Conservation (phyloP, 2,329 filamentous ascomycete species). For the Aspergillus ochraceoroseus region DNA sequence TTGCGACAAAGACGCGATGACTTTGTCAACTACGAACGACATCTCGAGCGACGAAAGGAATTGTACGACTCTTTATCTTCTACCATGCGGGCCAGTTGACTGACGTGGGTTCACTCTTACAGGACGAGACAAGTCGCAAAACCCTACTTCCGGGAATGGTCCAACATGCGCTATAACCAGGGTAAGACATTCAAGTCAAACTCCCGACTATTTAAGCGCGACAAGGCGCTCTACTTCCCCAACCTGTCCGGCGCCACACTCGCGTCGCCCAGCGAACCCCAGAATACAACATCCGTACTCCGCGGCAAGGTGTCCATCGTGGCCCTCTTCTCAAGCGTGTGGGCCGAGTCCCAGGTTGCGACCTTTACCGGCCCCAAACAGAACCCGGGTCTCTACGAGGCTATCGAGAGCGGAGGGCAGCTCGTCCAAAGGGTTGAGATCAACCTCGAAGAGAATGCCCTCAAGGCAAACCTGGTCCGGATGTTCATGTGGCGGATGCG, state of each 20-base stretch:
- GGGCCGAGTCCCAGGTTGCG: constrained; percentile 76
- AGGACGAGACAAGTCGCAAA: constrained; percentile 72
- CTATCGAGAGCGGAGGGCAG: constrained; percentile 52
- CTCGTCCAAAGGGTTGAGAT: constrained; percentile 73
- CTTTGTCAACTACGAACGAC: constrained; percentile 79
- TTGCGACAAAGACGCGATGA: constrained; percentile 67
- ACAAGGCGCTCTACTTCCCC: constrained; percentile 84
- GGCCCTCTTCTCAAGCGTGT: constrained; percentile 72
- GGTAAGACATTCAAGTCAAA: constrained; percentile 91
- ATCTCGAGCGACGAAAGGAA: constrained; percentile 68
- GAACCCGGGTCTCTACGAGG: constrained; percentile 65
- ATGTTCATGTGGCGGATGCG: constrained; percentile 52
- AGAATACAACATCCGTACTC: constrained; percentile 72
- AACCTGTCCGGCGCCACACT: constrained; percentile 82
- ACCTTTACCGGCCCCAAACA: constrained; percentile 62
- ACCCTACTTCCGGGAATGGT: constrained; percentile 95
- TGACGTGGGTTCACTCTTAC: too few relatives aligned
- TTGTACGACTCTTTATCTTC: constrained; percentile 53
- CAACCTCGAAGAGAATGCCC: constrained; percentile 76
- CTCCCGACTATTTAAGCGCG: constrained; percentile 73
- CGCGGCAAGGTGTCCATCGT: constrained; percentile 71
- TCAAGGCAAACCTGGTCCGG: constrained; percentile 57
- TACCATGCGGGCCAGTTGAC: too few relatives aligned
- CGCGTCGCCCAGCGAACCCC: constrained; percentile 50
- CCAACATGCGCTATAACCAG: constrained; percentile 71